These are phyloP conservation scores for Chaetoscypha palmicola DNA, from an alignment of 2,329 filamentous ascomycete genomes.

Conservation along the genomic window DNA sequence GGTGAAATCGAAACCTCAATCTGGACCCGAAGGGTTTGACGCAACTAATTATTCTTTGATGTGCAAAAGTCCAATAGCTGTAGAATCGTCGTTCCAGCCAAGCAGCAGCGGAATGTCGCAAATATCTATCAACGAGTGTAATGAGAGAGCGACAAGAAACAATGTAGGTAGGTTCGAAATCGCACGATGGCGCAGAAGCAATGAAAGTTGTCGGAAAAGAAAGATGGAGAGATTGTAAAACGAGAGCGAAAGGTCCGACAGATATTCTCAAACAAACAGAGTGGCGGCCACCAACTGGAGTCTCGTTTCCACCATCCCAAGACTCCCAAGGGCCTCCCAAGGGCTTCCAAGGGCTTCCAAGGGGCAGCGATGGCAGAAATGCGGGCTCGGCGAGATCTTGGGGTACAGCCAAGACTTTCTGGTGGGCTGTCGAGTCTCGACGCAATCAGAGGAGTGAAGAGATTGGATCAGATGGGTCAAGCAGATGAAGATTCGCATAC, in stretches of 20 bases:
- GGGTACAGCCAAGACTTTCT: background rate
- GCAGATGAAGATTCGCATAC: background rate
- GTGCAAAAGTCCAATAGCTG: too few relatives aligned
- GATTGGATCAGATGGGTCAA: background rate
- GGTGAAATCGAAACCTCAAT: too few relatives aligned
- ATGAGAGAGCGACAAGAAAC: background rate
- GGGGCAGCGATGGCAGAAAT: background rate
- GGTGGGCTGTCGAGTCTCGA: background rate
- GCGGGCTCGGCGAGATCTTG: background rate
- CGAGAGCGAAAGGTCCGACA: background rate
- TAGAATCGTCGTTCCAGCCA: too few relatives aligned
- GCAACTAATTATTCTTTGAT: too few relatives aligned
- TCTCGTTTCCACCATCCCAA: slow-evolving; percentile 1
- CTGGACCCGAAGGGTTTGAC: too few relatives aligned
- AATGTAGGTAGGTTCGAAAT: background rate
- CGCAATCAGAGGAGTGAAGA: background rate
- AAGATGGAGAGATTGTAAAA: background rate
- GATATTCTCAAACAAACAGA: slow-evolving; percentile 7
- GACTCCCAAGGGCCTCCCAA: too few relatives aligned
- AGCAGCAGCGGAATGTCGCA: background rate
- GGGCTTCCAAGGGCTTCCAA: background rate
- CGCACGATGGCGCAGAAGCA: background rate
- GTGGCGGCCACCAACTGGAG: background rate
- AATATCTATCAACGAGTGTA: background rate
- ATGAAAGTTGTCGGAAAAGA: background rate